phyloP scores from a whole-genome alignment of 208 protist genomes.

The Crithidia acanthocephali region DNA sequence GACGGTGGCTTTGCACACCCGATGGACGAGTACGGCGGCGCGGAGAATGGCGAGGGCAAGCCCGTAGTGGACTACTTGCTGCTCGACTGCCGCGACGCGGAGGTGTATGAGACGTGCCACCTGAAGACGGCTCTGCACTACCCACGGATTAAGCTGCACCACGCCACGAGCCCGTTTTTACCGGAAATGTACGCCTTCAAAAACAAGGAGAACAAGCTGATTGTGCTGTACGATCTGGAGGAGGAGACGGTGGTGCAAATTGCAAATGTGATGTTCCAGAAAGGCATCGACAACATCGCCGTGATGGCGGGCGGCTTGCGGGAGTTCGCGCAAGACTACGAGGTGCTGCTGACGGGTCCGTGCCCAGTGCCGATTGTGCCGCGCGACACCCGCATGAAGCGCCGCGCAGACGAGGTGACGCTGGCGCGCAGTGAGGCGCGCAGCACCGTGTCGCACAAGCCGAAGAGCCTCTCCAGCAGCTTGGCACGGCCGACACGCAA shows the following conservation, averaged over 20 bases:
- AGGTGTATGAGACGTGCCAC: constrained; percentile 83
- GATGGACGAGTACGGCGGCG: constrained; percentile 84
- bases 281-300: constrained; percentile 88
- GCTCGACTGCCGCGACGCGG: constrained; percentile 77
- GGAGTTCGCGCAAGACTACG: constrained; percentile 88
- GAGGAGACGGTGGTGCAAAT: constrained; percentile 66
- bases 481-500: constrained; percentile 44
- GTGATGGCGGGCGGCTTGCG: constrained; percentile 81
- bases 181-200: constrained; percentile 88
- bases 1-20: constrained; percentile 84
- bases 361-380: constrained; percentile 73
- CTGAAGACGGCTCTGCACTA: constrained; percentile 86
- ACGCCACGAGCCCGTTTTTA: constrained; percentile 80
- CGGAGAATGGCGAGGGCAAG: constrained; percentile 18
- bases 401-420: constrained; percentile 66
- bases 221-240: constrained; percentile 91
- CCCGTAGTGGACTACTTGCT: constrained; percentile 59
- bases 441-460: constrained; percentile 70
- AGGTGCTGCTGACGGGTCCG: constrained; percentile 51
- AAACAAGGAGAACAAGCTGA: constrained; percentile 85
- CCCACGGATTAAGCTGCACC: constrained; percentile 69
- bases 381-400: constrained; percentile 68
- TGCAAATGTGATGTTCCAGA: constrained; percentile 79
- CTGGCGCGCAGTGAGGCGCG: constrained; percentile 78
- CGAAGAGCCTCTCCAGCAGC: constrained; percentile 86